These are phyloP conservation scores for Neurospora sp. DNA, from an alignment of 495 filamentous ascomycete species.

Conservation along the genomic window DNA sequence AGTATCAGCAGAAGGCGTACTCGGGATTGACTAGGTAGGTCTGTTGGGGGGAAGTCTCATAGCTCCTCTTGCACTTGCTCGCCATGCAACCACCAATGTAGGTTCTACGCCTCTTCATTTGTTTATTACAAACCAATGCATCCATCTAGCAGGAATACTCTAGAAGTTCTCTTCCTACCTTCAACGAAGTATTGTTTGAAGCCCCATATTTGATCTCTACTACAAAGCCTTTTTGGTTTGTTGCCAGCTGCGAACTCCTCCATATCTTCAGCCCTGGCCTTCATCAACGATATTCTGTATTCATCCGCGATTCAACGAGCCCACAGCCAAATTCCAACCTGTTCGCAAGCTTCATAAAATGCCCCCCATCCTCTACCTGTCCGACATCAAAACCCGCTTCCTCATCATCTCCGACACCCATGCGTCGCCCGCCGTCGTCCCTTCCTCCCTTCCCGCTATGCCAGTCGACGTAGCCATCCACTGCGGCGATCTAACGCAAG, in stretches of 20 bases:
- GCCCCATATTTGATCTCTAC: neutral
- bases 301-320: neutral
- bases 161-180: neutral
- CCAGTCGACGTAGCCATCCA: conserved; percentile 53
- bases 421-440: neutral
- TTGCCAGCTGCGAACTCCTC: neutral
- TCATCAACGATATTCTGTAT: neutral
- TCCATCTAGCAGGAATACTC: neutral
- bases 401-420: conserved; percentile 56
- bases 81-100: neutral
- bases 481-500: conserved; percentile 56
- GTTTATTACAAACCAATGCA: neutral
- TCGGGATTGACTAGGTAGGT: neutral
- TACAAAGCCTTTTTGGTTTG: neutral
- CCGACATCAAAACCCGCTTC: conserved; percentile 22
- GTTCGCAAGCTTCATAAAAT: neutral
- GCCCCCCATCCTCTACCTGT: conserved; percentile 9
- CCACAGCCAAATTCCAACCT: neutral
- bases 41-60: neutral
- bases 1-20: neutral
- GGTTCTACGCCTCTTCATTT: neutral
- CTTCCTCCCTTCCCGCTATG: neutral
- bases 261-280: neutral
- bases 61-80: neutral
- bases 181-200: neutral